Conservation (phyloP, 73 alveolate species). For the Paraurostyla sp. region DNA sequence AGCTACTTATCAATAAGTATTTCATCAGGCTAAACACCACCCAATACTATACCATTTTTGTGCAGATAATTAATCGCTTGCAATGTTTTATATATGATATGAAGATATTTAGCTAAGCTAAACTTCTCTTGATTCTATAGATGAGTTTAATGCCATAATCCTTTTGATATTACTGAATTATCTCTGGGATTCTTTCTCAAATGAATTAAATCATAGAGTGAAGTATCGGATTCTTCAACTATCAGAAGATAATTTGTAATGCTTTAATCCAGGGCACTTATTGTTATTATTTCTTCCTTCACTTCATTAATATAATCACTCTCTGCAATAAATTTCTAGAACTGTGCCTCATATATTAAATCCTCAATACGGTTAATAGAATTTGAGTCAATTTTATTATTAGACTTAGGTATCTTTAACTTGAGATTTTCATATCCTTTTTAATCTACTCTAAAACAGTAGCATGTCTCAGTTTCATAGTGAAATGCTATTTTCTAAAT, state of each 20-base stretch:
- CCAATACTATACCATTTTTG: constrained; percentile 12
- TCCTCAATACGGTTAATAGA: background rate
- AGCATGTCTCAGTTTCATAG: constrained; percentile 16
- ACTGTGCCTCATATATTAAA: constrained; percentile 3
- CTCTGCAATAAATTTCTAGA: background rate
- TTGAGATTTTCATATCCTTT: constrained; percentile 1
- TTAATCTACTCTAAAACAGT: background rate
- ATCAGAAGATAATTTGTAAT: background rate
- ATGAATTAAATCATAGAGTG: constrained; percentile 28
- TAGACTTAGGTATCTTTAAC: background rate
- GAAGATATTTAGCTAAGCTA: background rate
- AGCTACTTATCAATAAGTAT: background rate
- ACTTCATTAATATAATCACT: constrained; percentile 12
- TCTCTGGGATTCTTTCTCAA: constrained; percentile 11
- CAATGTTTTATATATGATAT: background rate
- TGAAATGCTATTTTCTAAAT: background rate
- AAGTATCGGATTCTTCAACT: constrained; percentile 14
- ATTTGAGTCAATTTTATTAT: background rate
- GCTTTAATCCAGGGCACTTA: constrained; percentile 18
- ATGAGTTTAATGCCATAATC: constrained; percentile 6
- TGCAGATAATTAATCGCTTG: background rate
- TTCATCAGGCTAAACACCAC: constrained; percentile 27
- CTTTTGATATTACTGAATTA: background rate
- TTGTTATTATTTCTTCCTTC: constrained; percentile 26
- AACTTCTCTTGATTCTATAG: constrained; percentile 12